Evolutionary conservation across 768 basidiomycete genomes (phyloP).

Genomic region (Suillus cothurnatus): DNA sequence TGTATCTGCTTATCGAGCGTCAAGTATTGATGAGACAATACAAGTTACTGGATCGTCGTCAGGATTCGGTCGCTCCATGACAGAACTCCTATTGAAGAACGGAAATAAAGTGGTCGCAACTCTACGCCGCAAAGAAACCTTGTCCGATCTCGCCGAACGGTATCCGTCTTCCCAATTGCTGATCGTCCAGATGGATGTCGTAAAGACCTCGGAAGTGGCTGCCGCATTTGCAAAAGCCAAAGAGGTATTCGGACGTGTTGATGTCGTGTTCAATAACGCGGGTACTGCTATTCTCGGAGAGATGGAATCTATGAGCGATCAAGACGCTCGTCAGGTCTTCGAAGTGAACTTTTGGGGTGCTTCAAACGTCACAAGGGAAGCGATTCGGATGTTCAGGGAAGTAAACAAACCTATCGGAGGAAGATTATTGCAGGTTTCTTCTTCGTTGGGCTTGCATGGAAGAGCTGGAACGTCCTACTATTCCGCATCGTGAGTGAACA

Average conservation of each 20-base stretch:
- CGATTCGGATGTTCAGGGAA: slow-evolving; percentile 38
- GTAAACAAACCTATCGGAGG: slow-evolving; percentile 38
- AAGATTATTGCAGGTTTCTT: slow-evolving; percentile 38
- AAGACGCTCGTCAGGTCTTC: slow-evolving; percentile 36
- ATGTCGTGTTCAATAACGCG: slow-evolving; percentile 43
- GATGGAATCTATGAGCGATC: slow-evolving; percentile 36
- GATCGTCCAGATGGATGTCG: slow-evolving; percentile 37
- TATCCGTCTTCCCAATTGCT: slow-evolving; percentile 19
- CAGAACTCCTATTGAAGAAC: slow-evolving; percentile 29
- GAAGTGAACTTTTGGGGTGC: slow-evolving; percentile 42
- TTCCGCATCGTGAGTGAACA: slow-evolving; percentile 25
- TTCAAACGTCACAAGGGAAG: slow-evolving; percentile 31
- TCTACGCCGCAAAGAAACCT: slow-evolving; percentile 34
- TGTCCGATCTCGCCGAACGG: slow-evolving; percentile 17
- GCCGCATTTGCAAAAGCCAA: slow-evolving; percentile 31
- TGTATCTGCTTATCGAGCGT: no score
- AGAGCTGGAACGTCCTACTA: slow-evolving; percentile 20
- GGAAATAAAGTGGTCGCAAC: slow-evolving; percentile 43
- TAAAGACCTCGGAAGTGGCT: slow-evolving; percentile 23
- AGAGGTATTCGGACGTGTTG: slow-evolving; percentile 36
- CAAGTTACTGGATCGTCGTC: slow-evolving; percentile 39
- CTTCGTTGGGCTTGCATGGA: slow-evolving; percentile 23
- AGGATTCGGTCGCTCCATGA: slow-evolving; percentile 37
- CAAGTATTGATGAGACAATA: background rate
- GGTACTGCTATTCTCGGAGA: slow-evolving; percentile 32